Base-by-base conservation (phyloP, 352 stramenopile species). In the Phytophthora ramorum region DNA sequence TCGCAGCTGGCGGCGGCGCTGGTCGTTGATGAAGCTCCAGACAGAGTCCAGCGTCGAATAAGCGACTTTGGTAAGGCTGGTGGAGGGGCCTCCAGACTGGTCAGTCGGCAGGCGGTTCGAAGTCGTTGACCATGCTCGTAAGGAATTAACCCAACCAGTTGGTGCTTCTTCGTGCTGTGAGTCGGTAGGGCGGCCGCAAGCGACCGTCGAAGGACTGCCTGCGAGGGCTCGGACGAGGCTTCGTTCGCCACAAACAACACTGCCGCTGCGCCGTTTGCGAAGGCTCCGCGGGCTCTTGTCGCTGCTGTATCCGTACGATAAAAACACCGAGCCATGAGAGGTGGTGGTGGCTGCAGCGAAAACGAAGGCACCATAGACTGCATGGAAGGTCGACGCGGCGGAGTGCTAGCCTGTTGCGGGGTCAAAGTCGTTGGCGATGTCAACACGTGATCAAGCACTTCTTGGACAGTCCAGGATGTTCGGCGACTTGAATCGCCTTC, bases 211-310 rank as follows among this genome's bases (percentile, higher is more conserved):
- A 51, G 48, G 50, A 66, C 66, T 7, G 61, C 50, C 2, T 78
- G 77, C 3, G 87, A 66, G 0, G 61, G 37, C 1, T 68, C 66
- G 4, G 55, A 58, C 10, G 60, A 41, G 13, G 19, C 32, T 60
- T 75, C 51, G 26, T 86, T 76, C 34, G 78, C 77, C 8, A 80
- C 43, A 32, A 90, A 71, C 7, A 92, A 22, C 19, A 92, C 79
- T 4, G 77, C 79, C 0, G 71, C 61, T 7, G 83, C 83, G 22
- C 81, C 81, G 40, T 81, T 79, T 5, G 69, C 52, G 10, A 92
- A 69, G 4, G 81, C 83, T 3, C 73, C 71, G 7, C 74, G 47
- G 22, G 84, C 71, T 22, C 76, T 68, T 12, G 26, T 24, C 5
- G 50, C 22, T 5, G 75, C 72, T 2, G 79, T 89, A 19, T 89